Evolutionary conservation across 2,329 filamentous ascomycete genomes (phyloP).

Genomic region (Metarhizium sp.): DNA sequence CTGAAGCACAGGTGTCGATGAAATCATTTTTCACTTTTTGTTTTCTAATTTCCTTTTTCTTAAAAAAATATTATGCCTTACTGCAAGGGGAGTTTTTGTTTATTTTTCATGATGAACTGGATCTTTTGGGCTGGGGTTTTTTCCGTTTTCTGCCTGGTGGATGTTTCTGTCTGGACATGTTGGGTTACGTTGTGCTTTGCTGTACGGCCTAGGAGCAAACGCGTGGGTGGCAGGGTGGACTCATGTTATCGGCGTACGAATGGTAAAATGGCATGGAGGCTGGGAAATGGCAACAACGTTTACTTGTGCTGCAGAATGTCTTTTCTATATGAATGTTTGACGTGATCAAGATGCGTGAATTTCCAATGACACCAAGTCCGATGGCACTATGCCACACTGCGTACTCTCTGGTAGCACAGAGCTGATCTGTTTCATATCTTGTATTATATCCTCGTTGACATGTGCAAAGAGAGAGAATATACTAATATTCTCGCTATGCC

Average conservation of each 20-base stretch:
- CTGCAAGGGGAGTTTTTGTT: background rate
- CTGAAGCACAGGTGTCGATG: background rate
- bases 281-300: background rate
- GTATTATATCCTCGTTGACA: too few relatives aligned
- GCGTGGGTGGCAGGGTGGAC: background rate
- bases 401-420: background rate
- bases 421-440: background rate
- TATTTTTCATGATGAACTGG: background rate
- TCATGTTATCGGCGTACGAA: background rate
- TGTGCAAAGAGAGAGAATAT: background rate
- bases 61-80: background rate
- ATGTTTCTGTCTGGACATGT: background rate
- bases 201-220: background rate
- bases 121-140: background rate
- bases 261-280: background rate
- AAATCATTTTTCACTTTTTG: background rate
- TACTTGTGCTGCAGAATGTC: background rate
- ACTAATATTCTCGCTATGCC: background rate
- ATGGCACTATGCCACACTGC: too few relatives aligned
- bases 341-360: background rate
- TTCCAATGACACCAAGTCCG: background rate
- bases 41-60: too few relatives aligned
- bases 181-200: background rate
- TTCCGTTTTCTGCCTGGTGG: background rate
- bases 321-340: background rate